Evolutionary conservation across 140 eudicot genomes (phyloP).

Genomic region (Flaveria floridana): DNA sequence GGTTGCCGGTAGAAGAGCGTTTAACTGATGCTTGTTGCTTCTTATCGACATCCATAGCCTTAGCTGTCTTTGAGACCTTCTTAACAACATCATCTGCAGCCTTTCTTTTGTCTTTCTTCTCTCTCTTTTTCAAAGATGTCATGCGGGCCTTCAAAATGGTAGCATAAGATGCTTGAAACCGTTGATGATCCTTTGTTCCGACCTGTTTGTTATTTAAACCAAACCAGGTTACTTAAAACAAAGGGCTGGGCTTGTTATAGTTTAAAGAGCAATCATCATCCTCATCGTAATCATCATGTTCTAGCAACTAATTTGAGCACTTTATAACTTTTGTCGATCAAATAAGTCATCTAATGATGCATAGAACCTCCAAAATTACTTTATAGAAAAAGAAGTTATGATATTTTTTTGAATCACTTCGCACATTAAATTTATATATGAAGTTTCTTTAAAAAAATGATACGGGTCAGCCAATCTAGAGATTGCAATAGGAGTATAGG

Average conservation of each 20-base stretch:
- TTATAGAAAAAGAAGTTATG: not conserved
- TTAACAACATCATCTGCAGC: slow-evolving; percentile 53
- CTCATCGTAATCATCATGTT: not conserved
- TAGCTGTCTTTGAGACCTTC: slow-evolving; percentile 38
- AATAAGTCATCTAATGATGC: not conserved
- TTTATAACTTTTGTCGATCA: not conserved
- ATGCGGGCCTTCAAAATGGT: slow-evolving; percentile 77
- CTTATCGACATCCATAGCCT: slow-evolving; percentile 20
- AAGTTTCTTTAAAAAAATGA: not conserved
- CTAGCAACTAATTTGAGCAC: not conserved
- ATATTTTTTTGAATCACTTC: not conserved
- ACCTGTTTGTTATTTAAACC: slow-evolving; percentile 54
- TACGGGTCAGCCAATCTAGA: not conserved
- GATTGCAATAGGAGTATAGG: too few species aligned
- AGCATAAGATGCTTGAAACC: slow-evolving; percentile 89
- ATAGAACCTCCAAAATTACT: not conserved
- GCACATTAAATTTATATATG: too few species aligned
- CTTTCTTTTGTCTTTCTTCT: slow-evolving; percentile 83
- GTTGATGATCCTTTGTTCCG: slow-evolving; percentile 88
- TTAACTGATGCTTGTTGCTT: slow-evolving; percentile 25
- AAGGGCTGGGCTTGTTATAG: not conserved
- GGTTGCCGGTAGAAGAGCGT: slow-evolving; percentile 31
- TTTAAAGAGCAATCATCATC: not conserved
- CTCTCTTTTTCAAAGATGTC: slow-evolving; percentile 88
- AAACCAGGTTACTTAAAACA: slow-evolving; percentile 7